Evolutionary conservation across 345 rosid species (phyloP), one percentile per base, ranked within the genome.

Genomic region (Gossypium anomalum): DNA sequence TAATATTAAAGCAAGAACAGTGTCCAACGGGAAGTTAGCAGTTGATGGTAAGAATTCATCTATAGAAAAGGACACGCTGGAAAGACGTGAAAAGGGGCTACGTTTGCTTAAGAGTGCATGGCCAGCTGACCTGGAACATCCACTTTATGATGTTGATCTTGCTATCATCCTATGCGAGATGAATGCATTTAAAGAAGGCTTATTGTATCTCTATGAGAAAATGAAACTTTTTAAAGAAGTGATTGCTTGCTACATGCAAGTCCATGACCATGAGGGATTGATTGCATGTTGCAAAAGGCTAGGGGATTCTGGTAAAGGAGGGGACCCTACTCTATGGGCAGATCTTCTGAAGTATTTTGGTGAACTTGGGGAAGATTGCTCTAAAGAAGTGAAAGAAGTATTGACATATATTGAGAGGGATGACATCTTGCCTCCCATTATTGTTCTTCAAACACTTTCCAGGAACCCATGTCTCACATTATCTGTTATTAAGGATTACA

Each of bases 291-390:
- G 98, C 87, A 93, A 88, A 90, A 88, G 88, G 84, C 87, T 95
- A 55, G 98, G 99, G 70, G 94, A 89, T 87, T 93, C 97, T 48
- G 90, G 87, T 34, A 90, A 85, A 78, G 98, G 97, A 77, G 97
- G 99, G 66, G 99, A 95, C 69, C 87, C 97, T 3, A 78, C 99
- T 81, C 98, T 95, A 70, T 95, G 99, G 99, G 99, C 97, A 66
- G 99, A 95, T 85, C 86, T 95, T 79, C 87, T 95, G 61, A 95
- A 93, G 80, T 93, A 95, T 84, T 95, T 93, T 84, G 98, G 99
- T 81, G 98, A 95, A 87, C 89, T 88, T 41, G 99, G 99, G 27
- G 98, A 93, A 86, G 98, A 95, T 84, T 95, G 99, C 83, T 89
- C 97, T 78, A 91, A 89, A 78, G 99, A 95, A 83, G 97, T 91